These are phyloP conservation scores for Colletotrichum tropicale DNA, from an alignment of 2,329 filamentous ascomycete genomes.

Conservation along the genomic window DNA sequence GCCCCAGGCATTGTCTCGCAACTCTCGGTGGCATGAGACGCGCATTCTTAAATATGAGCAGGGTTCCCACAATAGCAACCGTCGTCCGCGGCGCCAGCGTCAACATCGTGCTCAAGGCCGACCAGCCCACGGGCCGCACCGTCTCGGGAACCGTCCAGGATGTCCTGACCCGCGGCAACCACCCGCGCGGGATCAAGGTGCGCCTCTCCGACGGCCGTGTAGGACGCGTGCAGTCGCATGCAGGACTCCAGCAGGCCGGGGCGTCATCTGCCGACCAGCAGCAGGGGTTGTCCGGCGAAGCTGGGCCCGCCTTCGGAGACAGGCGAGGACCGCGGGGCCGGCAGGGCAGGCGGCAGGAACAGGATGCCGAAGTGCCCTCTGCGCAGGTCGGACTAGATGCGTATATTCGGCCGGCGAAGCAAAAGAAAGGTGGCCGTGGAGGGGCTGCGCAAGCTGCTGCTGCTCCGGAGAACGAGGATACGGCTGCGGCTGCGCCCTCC, in stretches of 20 bases:
- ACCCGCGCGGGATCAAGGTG: constrained; percentile 81
- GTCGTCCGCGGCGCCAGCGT: constrained; percentile 68
- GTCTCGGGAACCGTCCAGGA: constrained; percentile 71
- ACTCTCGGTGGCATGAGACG: too few relatives aligned
- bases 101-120: constrained; percentile 76
- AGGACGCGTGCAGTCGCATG: constrained; percentile 73
- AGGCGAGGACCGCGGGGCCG: background rate
- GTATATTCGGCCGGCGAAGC: constrained; percentile 43
- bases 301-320: background rate
- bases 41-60: constrained; percentile 7
- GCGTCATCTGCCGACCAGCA: background rate
- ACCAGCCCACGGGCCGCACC: constrained; percentile 76
- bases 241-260: constrained; percentile 19
- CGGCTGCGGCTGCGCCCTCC: background rate
- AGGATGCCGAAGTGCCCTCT: background rate
- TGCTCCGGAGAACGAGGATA: background rate
- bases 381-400: constrained; percentile 47
- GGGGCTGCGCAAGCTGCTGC: background rate
- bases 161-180: constrained; percentile 74
- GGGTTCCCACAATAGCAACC: constrained; percentile 51
- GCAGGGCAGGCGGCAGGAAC: constrained; percentile 21
- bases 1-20: too few relatives aligned
- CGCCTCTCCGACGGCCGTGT: constrained; percentile 73
- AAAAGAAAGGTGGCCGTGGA: background rate
- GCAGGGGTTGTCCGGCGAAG: background rate